Evolutionary conservation across 495 filamentous ascomycete species (phyloP).

Genomic region (Aspergillus ellipticus): DNA sequence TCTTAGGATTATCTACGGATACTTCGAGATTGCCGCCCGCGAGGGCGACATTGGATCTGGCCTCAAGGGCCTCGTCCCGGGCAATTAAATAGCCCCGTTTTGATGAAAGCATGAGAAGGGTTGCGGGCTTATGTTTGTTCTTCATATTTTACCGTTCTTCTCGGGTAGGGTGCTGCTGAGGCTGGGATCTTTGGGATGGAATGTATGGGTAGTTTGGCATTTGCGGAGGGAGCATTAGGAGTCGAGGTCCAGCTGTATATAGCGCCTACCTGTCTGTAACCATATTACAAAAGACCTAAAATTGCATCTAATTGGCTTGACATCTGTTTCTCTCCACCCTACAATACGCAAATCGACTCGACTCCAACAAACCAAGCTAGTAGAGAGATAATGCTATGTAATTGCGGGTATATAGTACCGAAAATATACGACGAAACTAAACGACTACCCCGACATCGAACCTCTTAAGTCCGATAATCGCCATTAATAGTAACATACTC

Average conservation of each 20-base stretch:
- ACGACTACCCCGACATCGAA: no score
- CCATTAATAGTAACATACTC: slow-evolving; percentile 96
- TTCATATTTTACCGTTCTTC: slow-evolving; percentile 24
- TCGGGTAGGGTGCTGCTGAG: slow-evolving; percentile 25
- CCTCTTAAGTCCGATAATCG: slow-evolving; percentile 72
- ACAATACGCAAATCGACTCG: no score
- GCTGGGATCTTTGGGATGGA: slow-evolving; percentile 15
- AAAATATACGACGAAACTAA: slow-evolving; percentile 1
- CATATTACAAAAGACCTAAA: slow-evolving; percentile 22
- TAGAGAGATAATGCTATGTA: not conserved
- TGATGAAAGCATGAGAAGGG: slow-evolving; percentile 39
- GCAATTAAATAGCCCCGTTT: slow-evolving; percentile 38
- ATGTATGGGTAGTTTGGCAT: slow-evolving; percentile 16
- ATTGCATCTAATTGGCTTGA: slow-evolving; percentile 13
- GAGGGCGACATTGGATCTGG: slow-evolving; percentile 87
- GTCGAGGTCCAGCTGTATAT: slow-evolving; percentile 23
- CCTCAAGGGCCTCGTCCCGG: slow-evolving; percentile 80
- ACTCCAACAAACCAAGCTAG: no score
- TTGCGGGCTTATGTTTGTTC: slow-evolving; percentile 23
- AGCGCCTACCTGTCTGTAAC: slow-evolving; percentile 26
- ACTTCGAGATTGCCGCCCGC: slow-evolving; percentile 98
- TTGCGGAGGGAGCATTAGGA: slow-evolving; percentile 1
- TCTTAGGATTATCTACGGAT: slow-evolving; percentile 90
- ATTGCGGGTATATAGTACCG: not conserved
- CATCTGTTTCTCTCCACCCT: not conserved